These are phyloP conservation scores for Pyrus communis DNA, from an alignment of 306 rosid genomes.

Conservation along the genomic window DNA sequence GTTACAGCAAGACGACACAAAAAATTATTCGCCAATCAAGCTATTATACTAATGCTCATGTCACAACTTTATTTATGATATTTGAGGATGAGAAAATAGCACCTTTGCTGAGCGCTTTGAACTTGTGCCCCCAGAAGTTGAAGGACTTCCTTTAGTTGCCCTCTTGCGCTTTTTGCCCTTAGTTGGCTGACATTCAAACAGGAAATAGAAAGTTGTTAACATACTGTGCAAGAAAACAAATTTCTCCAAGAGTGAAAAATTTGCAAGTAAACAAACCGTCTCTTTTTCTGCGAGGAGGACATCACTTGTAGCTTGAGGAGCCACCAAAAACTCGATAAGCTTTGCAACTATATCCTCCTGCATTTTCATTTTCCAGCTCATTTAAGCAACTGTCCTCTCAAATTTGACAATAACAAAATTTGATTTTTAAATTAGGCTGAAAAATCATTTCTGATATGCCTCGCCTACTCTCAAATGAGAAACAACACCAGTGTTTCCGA, in stretches of 20 bases:
- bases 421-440: neutral
- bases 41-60: neutral
- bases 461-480: neutral
- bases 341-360: constrained; percentile 81
- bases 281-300: constrained; percentile 73
- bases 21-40: neutral
- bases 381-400: constrained; percentile 4
- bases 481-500: neutral
- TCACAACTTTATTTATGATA: constrained; percentile 1
- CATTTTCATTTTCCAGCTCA: constrained; percentile 16
- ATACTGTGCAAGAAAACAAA: neutral
- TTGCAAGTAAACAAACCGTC: constrained; percentile 36
- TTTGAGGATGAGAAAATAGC: constrained; percentile 17
- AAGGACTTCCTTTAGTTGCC: constrained; percentile 41
- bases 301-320: constrained; percentile 73
- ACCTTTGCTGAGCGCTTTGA: constrained; percentile 72
- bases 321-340: constrained; percentile 73
- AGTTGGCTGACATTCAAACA: constrained; percentile 38
- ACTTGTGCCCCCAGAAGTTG: constrained; percentile 42
- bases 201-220: constrained; percentile 11
- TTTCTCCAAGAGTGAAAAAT: neutral
- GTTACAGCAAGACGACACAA: neutral
- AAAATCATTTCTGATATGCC: neutral
- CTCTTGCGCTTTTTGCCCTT: constrained; percentile 75
- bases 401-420: neutral